Base-by-base conservation (phyloP, 2,329 filamentous ascomycete species). In the Clarireedia sp. region DNA sequence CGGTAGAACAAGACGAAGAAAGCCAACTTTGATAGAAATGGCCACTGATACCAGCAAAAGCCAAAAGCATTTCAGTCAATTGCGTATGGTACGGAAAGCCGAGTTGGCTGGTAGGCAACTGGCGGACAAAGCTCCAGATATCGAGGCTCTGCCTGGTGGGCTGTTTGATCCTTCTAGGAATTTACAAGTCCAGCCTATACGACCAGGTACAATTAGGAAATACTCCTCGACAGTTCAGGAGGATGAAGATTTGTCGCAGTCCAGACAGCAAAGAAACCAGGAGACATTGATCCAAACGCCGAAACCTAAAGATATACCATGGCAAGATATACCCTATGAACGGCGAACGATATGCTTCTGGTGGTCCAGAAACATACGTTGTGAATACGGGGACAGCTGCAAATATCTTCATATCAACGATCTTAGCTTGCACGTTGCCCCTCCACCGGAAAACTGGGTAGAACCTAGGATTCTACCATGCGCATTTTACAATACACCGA, bases 21-120 rank as follows among this genome's bases (percentile, higher is more conserved):
- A 60, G 17, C 54, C 48, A 1, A 62, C 37, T 44, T 49, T 66
- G 19, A 51, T 61, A 3, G 57, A 60, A 37, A 59, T 41, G 33
- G 57, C 75, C 56, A 64, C 64, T 14, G 74, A 81, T 63, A 61
- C 72, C 8, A 69, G 61, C 2, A 77, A 71, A 57, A 59, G 66
- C 1, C 70, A 72, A 0, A 76, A 72, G 46, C 57, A 73, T 9
- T 76, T 80, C 43, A 65, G 54, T 2, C 73, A 66, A 4, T 61
- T 68, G 57, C 72, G 69, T 9, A 59, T 69, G 8, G 62, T 65
- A 24, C 73, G 76, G 36, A 66, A 74, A 19, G 70, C 75, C 2
- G 69, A 76, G 56, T 69, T 77, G 33, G 66, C 67, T 41, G 70
- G 68, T 5, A 74, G 75, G 26, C 73, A 75, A 19, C 72, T 70